phyloP scores from a whole-genome alignment of 78 protist species.

The Dictyostelium capitatum region DNA sequence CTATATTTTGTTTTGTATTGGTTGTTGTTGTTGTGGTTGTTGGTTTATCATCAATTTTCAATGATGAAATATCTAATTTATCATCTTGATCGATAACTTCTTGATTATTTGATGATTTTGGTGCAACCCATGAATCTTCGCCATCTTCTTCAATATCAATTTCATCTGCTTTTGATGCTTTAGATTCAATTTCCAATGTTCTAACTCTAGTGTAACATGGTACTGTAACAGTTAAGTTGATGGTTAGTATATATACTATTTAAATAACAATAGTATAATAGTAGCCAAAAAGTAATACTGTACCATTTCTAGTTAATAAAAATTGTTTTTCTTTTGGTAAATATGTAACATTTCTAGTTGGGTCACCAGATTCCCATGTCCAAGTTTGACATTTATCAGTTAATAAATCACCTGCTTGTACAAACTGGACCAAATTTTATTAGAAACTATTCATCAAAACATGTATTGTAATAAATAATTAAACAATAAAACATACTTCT shows the following conservation, averaged over 20 bases:
- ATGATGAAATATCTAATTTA: constrained; percentile 22
- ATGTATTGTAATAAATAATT: not conserved
- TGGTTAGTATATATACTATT: not conserved
- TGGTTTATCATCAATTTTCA: constrained; percentile 33
- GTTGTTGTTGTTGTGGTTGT: constrained; percentile 52
- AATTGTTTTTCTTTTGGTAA: constrained; percentile 96
- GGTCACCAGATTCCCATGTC: constrained; percentile 93
- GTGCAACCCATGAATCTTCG: constrained; percentile 71
- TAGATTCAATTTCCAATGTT: constrained; percentile 69
- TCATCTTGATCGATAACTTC: constrained; percentile 35
- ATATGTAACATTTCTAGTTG: constrained; percentile 60
- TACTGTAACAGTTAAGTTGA: constrained; percentile 28
- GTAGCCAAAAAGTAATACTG: not conserved
- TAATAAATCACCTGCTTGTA: constrained; percentile 96
- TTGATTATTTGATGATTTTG: not conserved
- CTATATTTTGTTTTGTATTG: not conserved
- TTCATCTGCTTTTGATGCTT: constrained; percentile 44
- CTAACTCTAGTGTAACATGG: constrained; percentile 75
- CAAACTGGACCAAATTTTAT: constrained; percentile 81
- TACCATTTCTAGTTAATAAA: constrained; percentile 90
- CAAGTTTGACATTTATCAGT: constrained; percentile 96
- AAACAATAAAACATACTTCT: constrained; percentile 72
- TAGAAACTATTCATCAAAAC: too few species aligned
- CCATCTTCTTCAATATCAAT: constrained; percentile 54
- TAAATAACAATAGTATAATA: not conserved